Conservation (phyloP, 805 yeast genomes). For the Lipomyces chichibuensis region DNA sequence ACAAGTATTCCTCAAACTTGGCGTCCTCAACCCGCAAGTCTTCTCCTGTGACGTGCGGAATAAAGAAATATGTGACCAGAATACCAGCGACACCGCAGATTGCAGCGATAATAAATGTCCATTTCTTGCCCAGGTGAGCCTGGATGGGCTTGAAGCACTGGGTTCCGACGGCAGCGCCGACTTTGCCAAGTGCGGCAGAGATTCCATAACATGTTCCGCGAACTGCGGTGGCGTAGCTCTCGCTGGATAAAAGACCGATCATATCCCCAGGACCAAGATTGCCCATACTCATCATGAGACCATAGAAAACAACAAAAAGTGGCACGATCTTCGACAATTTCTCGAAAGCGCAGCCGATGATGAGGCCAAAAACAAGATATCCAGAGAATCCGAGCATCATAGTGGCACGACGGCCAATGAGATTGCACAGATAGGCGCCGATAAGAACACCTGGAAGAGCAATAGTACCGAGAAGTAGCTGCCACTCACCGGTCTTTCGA, state of each 20-base stretch:
- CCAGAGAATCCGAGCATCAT: constrained; percentile 72
- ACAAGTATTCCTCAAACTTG: constrained; percentile 61
- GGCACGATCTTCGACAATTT: constrained; percentile 61
- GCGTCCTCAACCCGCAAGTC: constrained; percentile 68
- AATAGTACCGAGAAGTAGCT: constrained; percentile 62
- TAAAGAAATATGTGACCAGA: constrained; percentile 57
- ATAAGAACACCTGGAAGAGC: constrained; percentile 73
- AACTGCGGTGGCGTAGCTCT: constrained; percentile 73
- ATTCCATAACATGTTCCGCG: constrained; percentile 77
- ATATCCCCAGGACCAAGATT: constrained; percentile 80
- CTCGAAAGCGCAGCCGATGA: constrained; percentile 53
- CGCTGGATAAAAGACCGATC: constrained; percentile 69
- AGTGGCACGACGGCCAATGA: constrained; percentile 71
- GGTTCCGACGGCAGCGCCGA: constrained; percentile 84
- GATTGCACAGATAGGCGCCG: constrained; percentile 68
- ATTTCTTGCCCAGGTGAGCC: constrained; percentile 61
- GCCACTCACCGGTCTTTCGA: constrained; percentile 72
- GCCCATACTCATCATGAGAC: constrained; percentile 69
- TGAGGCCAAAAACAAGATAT: constrained; percentile 59
- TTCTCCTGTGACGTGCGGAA: constrained; percentile 72
- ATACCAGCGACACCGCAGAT: constrained; percentile 69
- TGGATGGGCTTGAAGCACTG: constrained; percentile 71
- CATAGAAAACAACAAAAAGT: constrained; percentile 71
- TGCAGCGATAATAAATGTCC: constrained; percentile 84
- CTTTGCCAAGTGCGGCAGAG: constrained; percentile 79